Evolutionary conservation across 2,329 filamentous ascomycete genomes (phyloP).

Genomic region (Hymenoscyphus repandus): DNA sequence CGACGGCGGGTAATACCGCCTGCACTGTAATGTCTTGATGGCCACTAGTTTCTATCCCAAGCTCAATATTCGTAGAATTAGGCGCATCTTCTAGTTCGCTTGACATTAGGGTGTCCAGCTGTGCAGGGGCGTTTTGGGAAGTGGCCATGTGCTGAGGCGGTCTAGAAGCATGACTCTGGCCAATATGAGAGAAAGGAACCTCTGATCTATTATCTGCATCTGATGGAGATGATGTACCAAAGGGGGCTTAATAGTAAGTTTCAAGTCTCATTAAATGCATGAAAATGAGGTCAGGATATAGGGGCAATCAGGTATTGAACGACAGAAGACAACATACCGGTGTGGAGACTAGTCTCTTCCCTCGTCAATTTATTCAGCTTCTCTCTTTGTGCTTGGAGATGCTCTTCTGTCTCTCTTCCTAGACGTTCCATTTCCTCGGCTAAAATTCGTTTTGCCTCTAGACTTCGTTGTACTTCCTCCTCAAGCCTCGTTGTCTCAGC

Average conservation of each 20-base stretch:
- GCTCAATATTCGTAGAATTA: background rate
- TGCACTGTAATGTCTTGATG: background rate
- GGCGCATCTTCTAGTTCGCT: background rate
- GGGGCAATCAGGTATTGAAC: background rate
- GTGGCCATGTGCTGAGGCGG: background rate
- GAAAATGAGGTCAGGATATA: background rate
- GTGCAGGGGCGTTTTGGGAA: background rate
- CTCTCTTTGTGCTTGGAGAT: conserved; percentile 31
- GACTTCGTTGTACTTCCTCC: conserved; percentile 25
- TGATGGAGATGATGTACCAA: conserved; percentile 1
- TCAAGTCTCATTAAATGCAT: background rate
- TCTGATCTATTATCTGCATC: background rate
- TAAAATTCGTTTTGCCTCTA: conserved; percentile 31
- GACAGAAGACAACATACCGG: conserved; percentile 17
- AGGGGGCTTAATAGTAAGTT: conserved; percentile 21
- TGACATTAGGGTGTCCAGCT: background rate
- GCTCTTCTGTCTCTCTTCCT: conserved; percentile 30
- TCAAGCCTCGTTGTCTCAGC: conserved; percentile 30
- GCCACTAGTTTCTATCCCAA: no score
- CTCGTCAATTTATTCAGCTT: conserved; percentile 27
- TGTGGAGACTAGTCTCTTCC: conserved; percentile 20
- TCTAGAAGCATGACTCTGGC: background rate
- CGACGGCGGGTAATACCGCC: background rate
- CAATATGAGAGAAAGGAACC: background rate
- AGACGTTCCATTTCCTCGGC: conserved; percentile 32